These are phyloP conservation scores for Fusarium dlaminii DNA, from an alignment of 2,329 filamentous ascomycete genomes.

Conservation along the genomic window DNA sequence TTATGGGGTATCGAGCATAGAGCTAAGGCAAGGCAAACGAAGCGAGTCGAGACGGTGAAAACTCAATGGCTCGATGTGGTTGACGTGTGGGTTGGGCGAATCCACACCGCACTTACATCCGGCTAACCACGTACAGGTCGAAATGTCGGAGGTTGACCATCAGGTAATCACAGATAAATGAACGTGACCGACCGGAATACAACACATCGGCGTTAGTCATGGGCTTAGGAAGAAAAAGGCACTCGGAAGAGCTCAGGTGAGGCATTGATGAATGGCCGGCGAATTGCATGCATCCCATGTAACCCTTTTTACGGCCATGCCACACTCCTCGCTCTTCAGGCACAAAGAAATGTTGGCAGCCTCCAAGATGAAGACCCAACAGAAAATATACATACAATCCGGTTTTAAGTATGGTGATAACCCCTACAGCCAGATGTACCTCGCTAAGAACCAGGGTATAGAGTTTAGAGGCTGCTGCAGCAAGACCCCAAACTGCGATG, in stretches of 20 bases:
- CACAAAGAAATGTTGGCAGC: constrained; percentile 22
- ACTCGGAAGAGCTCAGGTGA: constrained; percentile 1
- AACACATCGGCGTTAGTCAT: constrained; percentile 7
- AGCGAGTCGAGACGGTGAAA: constrained; percentile 35
- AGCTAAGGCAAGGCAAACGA: constrained; percentile 20
- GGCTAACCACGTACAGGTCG: background rate
- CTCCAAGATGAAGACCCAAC: constrained; percentile 20
- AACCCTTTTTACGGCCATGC: constrained; percentile 17
- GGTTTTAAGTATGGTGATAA: constrained; percentile 4
- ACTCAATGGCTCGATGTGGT: constrained; percentile 30
- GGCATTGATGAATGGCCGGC: constrained; percentile 13
- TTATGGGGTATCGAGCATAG: background rate
- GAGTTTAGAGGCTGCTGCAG: constrained; percentile 6
- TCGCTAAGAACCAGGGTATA: background rate
- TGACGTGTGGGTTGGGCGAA: constrained; percentile 6
- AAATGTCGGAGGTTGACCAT: background rate
- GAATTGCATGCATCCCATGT: constrained; percentile 14
- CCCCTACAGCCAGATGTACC: background rate
- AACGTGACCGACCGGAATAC: constrained; percentile 12
- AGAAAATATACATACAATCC: constrained; percentile 6
- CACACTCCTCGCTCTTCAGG: constrained; percentile 6
- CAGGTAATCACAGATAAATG: background rate
- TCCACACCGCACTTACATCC: constrained; percentile 28
- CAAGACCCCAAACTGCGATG: background rate
- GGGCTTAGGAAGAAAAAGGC: constrained; percentile 3